Evolutionary conservation across 805 yeast genomes (phyloP), one percentile per base, ranked within the genome.

Genomic region (Myxozyma melibiosi): DNA sequence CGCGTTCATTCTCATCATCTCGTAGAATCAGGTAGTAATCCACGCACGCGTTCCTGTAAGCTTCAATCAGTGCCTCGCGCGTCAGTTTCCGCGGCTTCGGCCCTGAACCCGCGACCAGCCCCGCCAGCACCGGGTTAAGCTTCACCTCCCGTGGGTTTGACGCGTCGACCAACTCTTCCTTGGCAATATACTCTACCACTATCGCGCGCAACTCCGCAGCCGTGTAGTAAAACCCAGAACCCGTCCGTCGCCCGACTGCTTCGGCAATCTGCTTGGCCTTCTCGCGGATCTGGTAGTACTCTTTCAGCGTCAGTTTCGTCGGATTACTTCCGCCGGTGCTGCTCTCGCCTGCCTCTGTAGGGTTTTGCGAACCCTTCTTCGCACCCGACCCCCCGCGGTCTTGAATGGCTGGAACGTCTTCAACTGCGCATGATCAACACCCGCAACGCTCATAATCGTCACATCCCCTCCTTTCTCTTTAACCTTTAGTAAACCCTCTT

Each of bases 401-500:
- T 76, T 83, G 69, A 86, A 89, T 2, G 92, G 82, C 1, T 80
- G 84, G 71, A 88, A 90, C 41, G 77, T 77, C 37, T 77, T 80
- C 25, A 90, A 72, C 37, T 73, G 74, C 18, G 74, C 77, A 51
- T 81, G 80, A 0, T 73, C 73, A 27, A 72, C 73, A 14, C 78
- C 79, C 30, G 83, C 81, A 0, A 80, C 65, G 6, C 79, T 74
- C 1, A 78, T 74, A 20, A 92, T 75, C 0, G 80, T 78, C 27
- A 90, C 73, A 66, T 88, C 95, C 57, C 91, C 97, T 37, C 85
- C 94, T 67, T 89, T 88, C 6, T 96, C 97, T 64, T 90, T 89
- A 25, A 85, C 70, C 55, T 83, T 83, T 22, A 94, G 59, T 53
- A 84, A 80, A 1, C 83, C 82, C 42, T 78, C 77, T 69, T 90